Evolutionary conservation across 129 eudicot genomes (phyloP).

Genomic region (Smallanthus sonchifolius): DNA sequence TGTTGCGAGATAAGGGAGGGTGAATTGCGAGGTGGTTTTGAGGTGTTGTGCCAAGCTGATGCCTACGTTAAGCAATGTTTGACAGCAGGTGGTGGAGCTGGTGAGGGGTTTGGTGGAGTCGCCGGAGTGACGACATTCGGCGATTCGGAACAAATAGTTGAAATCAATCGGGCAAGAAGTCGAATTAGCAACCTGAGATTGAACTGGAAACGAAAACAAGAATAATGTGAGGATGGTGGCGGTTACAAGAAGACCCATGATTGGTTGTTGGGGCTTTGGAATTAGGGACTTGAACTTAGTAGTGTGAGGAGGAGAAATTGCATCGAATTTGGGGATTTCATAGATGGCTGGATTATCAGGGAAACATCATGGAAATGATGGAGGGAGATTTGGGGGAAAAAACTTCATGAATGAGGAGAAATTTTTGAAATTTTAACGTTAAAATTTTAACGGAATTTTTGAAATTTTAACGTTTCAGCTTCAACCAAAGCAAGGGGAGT

Average conservation of each 20-base stretch:
- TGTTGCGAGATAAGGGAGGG: constrained; percentile 47
- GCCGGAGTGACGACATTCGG: constrained; percentile 33
- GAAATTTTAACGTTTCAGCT: no score
- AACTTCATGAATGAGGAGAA: no score
- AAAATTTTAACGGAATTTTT: no score
- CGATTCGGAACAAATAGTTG: constrained; percentile 35
- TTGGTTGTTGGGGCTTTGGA: no score
- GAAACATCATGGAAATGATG: constrained; percentile 4
- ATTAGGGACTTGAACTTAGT: neutral
- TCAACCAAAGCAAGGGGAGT: no score
- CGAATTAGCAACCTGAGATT: neutral
- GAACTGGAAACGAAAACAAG: neutral
- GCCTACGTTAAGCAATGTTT: constrained; percentile 65
- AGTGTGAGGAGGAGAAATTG: neutral
- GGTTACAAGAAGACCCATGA: constrained; percentile 8
- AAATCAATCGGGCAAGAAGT: constrained; percentile 52
- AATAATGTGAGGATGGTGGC: neutral
- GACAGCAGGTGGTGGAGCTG: constrained; percentile 43
- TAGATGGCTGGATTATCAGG: constrained; percentile 1
- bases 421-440: no score
- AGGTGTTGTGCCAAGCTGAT: constrained; percentile 52
- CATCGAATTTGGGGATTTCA: constrained; percentile 3
- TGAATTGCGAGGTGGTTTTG: constrained; percentile 43
- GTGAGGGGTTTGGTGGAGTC: constrained; percentile 12
- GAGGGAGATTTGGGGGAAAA: neutral